Percentiles rank a stretch among this genome's conserved stretches.
Conservation (phyloP, 179 eudicot species). For the Beta lomatogona region DNA sequence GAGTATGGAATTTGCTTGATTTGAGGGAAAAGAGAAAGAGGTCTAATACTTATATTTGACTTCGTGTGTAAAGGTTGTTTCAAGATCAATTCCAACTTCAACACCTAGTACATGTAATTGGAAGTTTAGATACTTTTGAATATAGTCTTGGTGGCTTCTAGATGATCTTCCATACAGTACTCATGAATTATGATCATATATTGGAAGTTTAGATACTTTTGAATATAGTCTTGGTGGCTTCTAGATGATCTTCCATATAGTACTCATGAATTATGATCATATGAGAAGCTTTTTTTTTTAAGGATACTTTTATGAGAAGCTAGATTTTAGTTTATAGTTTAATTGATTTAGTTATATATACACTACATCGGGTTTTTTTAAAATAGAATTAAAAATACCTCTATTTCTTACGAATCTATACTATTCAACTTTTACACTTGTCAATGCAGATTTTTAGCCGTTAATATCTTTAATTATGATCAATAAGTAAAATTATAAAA, state of each 20-base stretch:
- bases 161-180: too few relatives aligned
- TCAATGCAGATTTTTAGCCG: too few relatives aligned
- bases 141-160: neutral
- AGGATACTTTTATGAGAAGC: neutral
- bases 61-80: neutral
- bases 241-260: neutral
- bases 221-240: neutral
- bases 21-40: neutral
- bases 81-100: conserved; percentile 3
- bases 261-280: too few relatives aligned
- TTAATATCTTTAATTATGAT: too few relatives aligned
- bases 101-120: conserved; percentile 3
- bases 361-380: neutral
- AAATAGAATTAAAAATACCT: too few relatives aligned
- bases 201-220: neutral
- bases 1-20: neutral
- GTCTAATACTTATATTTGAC: neutral
- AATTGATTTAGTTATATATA: too few relatives aligned
- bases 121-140: neutral
- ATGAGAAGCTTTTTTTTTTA: too few relatives aligned
- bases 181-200: too few relatives aligned
- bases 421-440: too few relatives aligned
- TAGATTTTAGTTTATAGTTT: neutral
- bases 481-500: too few relatives aligned
- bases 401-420: too few relatives aligned